phyloP scores from a whole-genome alignment of 2,329 filamentous ascomycete genomes.

The Beauveria bassiana region DNA sequence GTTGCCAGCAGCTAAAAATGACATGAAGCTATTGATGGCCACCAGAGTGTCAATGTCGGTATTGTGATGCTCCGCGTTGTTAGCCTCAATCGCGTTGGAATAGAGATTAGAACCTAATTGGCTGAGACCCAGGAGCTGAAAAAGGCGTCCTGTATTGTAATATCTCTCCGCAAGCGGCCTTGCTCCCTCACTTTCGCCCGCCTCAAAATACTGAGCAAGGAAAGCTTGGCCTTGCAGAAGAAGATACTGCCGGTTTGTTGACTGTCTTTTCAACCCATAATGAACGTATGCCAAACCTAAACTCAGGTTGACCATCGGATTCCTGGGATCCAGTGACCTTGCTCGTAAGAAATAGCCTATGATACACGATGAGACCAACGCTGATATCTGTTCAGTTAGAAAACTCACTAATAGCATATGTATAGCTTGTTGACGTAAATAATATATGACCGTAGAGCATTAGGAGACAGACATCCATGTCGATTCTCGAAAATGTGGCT shows the following conservation, averaged over 20 bases:
- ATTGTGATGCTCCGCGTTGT: not conserved
- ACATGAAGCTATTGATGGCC: constrained; percentile 25
- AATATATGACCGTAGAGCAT: constrained; percentile 88
- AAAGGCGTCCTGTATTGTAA: constrained; percentile 31
- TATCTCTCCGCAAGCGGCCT: constrained; percentile 25
- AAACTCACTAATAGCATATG: constrained; percentile 64
- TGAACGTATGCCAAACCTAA: constrained; percentile 82
- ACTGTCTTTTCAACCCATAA: constrained; percentile 80
- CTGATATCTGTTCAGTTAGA: not conserved
- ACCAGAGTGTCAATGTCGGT: constrained; percentile 23
- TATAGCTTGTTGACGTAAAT: constrained; percentile 74
- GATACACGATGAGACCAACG: not conserved
- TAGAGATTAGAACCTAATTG: constrained; percentile 66
- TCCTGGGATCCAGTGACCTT: constrained; percentile 64
- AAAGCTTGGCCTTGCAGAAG: constrained; percentile 81
- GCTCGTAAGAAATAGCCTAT: constrained; percentile 76
- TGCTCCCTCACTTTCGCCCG: not conserved
- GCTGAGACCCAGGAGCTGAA: constrained; percentile 28
- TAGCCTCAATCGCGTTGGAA: constrained; percentile 26
- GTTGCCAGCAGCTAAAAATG: constrained; percentile 24
- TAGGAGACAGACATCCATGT: constrained; percentile 72
- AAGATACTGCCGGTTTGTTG: constrained; percentile 82
- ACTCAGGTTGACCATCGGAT: constrained; percentile 71
- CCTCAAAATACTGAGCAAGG: constrained; percentile 39
- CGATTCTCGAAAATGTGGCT: not conserved